A percentile compares a stretch with the other conserved stretches of the same genome.
These are phyloP conservation scores for Hibiscus trionum DNA, from an alignment of 345 rosid genomes.

Conservation along the genomic window DNA sequence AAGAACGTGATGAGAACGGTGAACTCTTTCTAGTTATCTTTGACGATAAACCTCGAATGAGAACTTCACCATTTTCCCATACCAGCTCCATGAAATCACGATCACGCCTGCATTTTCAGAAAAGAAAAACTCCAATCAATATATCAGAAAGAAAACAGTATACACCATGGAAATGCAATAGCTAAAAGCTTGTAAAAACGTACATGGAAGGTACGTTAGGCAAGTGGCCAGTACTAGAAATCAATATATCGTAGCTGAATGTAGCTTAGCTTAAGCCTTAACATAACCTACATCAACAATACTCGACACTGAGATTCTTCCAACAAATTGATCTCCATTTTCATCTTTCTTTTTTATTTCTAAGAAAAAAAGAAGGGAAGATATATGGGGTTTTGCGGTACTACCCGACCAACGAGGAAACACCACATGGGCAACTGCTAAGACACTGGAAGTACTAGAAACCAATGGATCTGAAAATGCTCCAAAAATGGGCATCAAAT, in stretches of 20 bases:
- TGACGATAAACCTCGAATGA: slow-evolving; percentile 16
- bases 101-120: slow-evolving; percentile 28
- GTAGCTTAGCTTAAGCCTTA: neutral
- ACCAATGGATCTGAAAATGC: neutral
- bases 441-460: neutral
- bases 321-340: neutral
- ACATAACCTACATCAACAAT: neutral
- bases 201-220: slow-evolving; percentile 17
- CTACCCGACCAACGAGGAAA: neutral
- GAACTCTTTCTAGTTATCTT: neutral
- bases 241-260: neutral
- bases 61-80: slow-evolving; percentile 35
- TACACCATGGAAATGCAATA: too few relatives aligned
- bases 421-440: neutral
- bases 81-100: slow-evolving; percentile 31
- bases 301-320: neutral
- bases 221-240: too few relatives aligned
- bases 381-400: neutral
- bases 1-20: neutral
- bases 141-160: neutral
- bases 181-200: neutral
- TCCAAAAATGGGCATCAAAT: neutral
- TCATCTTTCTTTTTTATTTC: neutral
- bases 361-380: neutral
- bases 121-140: neutral